These are phyloP conservation scores for Botrytis galanthina DNA, from an alignment of 2,329 filamentous ascomycete genomes.

Conservation along the genomic window DNA sequence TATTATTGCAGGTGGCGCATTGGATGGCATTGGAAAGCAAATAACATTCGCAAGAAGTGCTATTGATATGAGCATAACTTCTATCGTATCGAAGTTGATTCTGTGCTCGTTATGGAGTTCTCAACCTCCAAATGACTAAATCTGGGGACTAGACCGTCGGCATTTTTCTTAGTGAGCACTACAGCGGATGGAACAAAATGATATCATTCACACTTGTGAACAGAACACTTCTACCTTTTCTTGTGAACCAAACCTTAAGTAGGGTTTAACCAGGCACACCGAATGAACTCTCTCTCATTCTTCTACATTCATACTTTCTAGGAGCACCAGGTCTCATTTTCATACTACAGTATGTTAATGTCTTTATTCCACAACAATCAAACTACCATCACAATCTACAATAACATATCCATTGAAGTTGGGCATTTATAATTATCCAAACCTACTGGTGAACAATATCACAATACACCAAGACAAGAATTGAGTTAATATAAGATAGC, in stretches of 20 bases:
- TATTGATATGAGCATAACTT: not conserved
- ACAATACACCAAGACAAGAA: not conserved
- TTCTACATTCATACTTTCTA: not conserved
- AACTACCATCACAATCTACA: not conserved
- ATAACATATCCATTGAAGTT: no score
- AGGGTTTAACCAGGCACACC: not conserved
- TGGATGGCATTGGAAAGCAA: not conserved
- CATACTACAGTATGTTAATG: not conserved
- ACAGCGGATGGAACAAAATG: not conserved
- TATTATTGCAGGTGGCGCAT: not conserved
- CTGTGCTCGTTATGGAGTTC: not conserved
- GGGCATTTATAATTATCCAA: not conserved
- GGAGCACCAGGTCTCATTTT: not conserved
- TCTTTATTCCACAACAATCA: not conserved
- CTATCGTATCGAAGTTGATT: not conserved
- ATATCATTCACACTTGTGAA: not conserved
- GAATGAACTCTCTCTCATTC: not conserved
- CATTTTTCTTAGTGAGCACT: slow-evolving; percentile 10
- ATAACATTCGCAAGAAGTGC: not conserved
- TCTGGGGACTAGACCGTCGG: not conserved
- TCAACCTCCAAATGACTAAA: not conserved
- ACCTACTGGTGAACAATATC: not conserved
- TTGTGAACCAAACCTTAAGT: not conserved
- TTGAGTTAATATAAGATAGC: not conserved
- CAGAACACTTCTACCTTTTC: not conserved